phyloP scores from a whole-genome alignment of 1,284 basidiomycete genomes.

The Mycena citricolor region DNA sequence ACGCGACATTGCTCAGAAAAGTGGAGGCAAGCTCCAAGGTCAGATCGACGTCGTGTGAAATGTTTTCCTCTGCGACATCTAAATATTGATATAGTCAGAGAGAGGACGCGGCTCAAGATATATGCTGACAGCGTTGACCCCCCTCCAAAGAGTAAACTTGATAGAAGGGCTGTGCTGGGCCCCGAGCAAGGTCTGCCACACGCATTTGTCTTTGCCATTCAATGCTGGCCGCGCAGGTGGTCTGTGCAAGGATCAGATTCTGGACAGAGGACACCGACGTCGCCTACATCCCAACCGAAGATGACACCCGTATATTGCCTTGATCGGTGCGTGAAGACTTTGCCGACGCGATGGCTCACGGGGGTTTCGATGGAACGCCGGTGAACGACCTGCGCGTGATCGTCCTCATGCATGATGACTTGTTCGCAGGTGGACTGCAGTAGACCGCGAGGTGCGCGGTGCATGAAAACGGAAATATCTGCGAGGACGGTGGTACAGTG shows the following conservation, averaged over 20 bases:
- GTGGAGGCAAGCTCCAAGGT: slow-evolving; percentile 19
- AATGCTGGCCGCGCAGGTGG: slow-evolving; percentile 41
- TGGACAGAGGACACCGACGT: background rate
- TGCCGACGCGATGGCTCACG: slow-evolving; percentile 50
- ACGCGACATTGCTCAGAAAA: slow-evolving; percentile 25
- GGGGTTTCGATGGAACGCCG: slow-evolving; percentile 27
- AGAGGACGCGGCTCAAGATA: slow-evolving; percentile 1
- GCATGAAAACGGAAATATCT: slow-evolving; percentile 31
- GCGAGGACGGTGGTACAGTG: slow-evolving; percentile 31
- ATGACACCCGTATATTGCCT: slow-evolving; percentile 50
- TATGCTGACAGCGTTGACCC: slow-evolving; percentile 44
- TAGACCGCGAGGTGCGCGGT: slow-evolving; percentile 26
- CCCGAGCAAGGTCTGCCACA: slow-evolving; percentile 40
- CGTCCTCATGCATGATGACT: slow-evolving; percentile 34
- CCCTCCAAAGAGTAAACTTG: slow-evolving; percentile 40
- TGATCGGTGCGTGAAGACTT: slow-evolving; percentile 44
- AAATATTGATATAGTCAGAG: background rate
- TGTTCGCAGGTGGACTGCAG: slow-evolving; percentile 26
- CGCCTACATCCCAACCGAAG: slow-evolving; percentile 53
- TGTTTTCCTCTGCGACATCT: slow-evolving; percentile 38
- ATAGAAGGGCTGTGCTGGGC: slow-evolving; percentile 56
- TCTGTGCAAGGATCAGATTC: slow-evolving; percentile 33
- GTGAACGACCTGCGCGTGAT: slow-evolving; percentile 29
- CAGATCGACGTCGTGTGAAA: slow-evolving; percentile 26
- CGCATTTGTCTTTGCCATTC: slow-evolving; percentile 48